These are phyloP conservation scores for Botrytis aclada DNA, from an alignment of 2,329 filamentous ascomycete genomes.

Conservation along the genomic window DNA sequence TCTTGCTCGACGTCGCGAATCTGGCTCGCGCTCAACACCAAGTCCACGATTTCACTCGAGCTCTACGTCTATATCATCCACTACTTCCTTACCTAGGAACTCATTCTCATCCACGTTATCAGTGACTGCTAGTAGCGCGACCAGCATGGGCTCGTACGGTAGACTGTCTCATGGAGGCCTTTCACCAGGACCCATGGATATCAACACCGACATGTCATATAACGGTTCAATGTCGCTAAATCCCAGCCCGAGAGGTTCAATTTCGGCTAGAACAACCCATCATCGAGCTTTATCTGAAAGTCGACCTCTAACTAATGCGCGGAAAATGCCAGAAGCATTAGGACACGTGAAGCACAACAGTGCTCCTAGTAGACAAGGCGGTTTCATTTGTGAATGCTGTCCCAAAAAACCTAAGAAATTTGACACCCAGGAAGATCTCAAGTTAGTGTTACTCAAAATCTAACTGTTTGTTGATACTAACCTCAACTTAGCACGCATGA, in stretches of 20 bases:
- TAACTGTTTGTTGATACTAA: constrained; percentile 30
- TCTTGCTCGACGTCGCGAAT: constrained; percentile 42
- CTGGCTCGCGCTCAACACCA: constrained; percentile 52
- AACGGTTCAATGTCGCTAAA: constrained; percentile 46
- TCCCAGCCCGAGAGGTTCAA: constrained; percentile 39
- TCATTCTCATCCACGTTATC: constrained; percentile 63
- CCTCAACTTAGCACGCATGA: constrained; percentile 66
- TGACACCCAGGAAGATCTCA: constrained; percentile 76
- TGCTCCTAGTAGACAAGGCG: constrained; percentile 52
- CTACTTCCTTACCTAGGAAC: constrained; percentile 58
- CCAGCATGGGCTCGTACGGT: constrained; percentile 60
- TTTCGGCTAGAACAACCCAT: constrained; percentile 36
- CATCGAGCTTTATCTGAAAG: constrained; percentile 41
- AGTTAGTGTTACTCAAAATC: constrained; percentile 53
- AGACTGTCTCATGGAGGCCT: constrained; percentile 58
- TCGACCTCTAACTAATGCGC: constrained; percentile 40
- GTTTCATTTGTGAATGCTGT: constrained; percentile 86
- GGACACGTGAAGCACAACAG: constrained; percentile 44
- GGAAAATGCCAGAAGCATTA: constrained; percentile 47
- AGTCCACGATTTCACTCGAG: constrained; percentile 53
- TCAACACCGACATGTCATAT: constrained; percentile 50
- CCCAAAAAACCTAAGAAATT: constrained; percentile 98
- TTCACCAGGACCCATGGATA: constrained; percentile 43
- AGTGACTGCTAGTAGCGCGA: constrained; percentile 59
- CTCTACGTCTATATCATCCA: constrained; percentile 63